Conservation (phyloP, 2,329 filamentous ascomycete species). For the Beauveria sp. region DNA sequence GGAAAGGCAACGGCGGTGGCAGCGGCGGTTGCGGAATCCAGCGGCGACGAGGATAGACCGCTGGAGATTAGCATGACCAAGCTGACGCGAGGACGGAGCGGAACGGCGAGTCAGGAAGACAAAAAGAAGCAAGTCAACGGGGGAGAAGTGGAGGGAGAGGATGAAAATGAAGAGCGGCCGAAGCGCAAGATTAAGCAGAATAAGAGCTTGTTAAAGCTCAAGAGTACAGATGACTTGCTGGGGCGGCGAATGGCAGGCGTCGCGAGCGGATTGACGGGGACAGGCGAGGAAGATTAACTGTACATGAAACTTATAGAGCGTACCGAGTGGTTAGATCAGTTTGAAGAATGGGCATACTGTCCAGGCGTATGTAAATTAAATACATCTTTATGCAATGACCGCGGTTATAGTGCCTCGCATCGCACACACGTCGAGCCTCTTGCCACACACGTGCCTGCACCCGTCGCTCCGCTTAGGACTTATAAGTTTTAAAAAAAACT, state of each 20-base stretch:
- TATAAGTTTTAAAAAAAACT: no score
- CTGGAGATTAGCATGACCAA: conserved; percentile 70
- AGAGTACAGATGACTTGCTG: conserved; percentile 41
- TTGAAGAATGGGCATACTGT: no score
- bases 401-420: no score
- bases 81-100: conserved; percentile 26
- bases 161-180: not conserved
- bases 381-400: no score
- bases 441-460: no score
- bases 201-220: conserved; percentile 35
- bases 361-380: no score
- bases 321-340: no score
- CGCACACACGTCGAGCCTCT: no score
- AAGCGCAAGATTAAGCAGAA: conserved; percentile 21
- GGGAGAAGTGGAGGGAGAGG: not conserved
- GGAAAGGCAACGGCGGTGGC: not conserved
- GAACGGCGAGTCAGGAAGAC: conserved; percentile 4
- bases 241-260: conserved; percentile 42
- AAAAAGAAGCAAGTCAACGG: not conserved
- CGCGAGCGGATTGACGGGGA: conserved; percentile 35
- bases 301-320: not conserved
- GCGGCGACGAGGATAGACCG: conserved; percentile 71
- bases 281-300: conserved; percentile 24
- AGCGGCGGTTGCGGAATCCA: conserved; percentile 44
- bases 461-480: no score